A percentile compares a stretch with the other conserved stretches of the same genome.
Conservation (phyloP, 1,284 basidiomycete species). For the Malassezia psittaci region DNA sequence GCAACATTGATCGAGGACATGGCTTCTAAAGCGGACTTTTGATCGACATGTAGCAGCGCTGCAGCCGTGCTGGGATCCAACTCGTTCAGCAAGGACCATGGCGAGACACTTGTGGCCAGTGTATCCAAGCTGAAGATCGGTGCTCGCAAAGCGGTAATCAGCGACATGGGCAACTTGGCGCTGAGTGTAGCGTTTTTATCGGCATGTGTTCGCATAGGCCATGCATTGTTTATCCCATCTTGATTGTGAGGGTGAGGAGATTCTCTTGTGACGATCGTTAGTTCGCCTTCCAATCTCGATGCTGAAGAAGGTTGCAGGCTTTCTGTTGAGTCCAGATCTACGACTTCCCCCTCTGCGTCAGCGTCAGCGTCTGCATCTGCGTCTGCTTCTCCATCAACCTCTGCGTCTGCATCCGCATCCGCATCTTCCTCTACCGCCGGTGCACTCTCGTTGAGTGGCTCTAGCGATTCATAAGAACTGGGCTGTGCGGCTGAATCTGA, state of each 20-base stretch:
- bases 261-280: too few relatives aligned
- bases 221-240: too few relatives aligned
- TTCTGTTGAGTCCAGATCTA: too few relatives aligned
- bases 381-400: conserved; percentile 30
- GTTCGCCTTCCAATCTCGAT: too few relatives aligned
- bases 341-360: conserved; percentile 16
- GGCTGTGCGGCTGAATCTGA: too few relatives aligned
- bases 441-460: neutral
- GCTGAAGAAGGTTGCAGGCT: too few relatives aligned
- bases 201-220: conserved; percentile 15
- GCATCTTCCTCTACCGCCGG: conserved; percentile 32
- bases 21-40: conserved; percentile 20
- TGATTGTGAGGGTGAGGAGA: too few relatives aligned
- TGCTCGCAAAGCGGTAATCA: conserved; percentile 36
- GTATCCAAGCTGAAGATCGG: conserved; percentile 40
- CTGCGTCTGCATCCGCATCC: conserved; percentile 11
- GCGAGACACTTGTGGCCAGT: conserved; percentile 32
- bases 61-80: conserved; percentile 31
- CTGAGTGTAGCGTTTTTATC: conserved; percentile 31
- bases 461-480: too few relatives aligned
- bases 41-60: conserved; percentile 29
- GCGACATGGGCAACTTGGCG: conserved; percentile 29
- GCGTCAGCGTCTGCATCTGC: conserved; percentile 29
- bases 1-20: conserved; percentile 24
- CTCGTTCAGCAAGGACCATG: conserved; percentile 28